phyloP scores from a whole-genome alignment of 306 rosid species.

The Dicorynia guianensis region DNA sequence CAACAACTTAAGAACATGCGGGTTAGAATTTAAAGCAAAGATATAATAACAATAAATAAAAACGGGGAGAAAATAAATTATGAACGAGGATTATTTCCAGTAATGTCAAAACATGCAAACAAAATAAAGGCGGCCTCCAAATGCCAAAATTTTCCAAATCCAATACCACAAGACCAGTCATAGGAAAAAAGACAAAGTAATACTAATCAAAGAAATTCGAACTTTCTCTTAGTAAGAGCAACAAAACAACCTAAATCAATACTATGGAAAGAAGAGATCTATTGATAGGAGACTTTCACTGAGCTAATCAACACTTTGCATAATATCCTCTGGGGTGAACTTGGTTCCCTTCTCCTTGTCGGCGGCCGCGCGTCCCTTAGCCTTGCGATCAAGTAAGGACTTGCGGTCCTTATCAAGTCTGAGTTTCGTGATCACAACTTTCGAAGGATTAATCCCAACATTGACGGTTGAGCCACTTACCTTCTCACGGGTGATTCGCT shows the following conservation, averaged over 20 bases:
- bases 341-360: slow-evolving; percentile 96
- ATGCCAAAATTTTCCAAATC: slow-evolving; percentile 29
- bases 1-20: background rate
- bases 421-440: slow-evolving; percentile 80
- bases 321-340: slow-evolving; percentile 89
- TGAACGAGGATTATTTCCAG: background rate
- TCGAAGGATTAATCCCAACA: slow-evolving; percentile 86
- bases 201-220: background rate
- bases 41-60: background rate
- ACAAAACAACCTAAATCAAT: slow-evolving; percentile 6
- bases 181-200: background rate
- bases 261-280: background rate
- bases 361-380: slow-evolving; percentile 92
- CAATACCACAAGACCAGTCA: slow-evolving; percentile 31
- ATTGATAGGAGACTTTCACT: background rate
- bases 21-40: background rate
- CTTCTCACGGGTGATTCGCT: slow-evolving; percentile 93
- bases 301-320: slow-evolving; percentile 81
- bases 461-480: slow-evolving; percentile 96
- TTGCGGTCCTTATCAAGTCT: slow-evolving; percentile 91
- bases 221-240: slow-evolving; percentile 10
- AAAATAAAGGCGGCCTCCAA: slow-evolving; percentile 29
- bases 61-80: background rate
- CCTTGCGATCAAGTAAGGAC: slow-evolving; percentile 90
- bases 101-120: slow-evolving; percentile 40